Conservation (phyloP, 2,329 filamentous ascomycete species). For the Biscogniauxia sp. region DNA sequence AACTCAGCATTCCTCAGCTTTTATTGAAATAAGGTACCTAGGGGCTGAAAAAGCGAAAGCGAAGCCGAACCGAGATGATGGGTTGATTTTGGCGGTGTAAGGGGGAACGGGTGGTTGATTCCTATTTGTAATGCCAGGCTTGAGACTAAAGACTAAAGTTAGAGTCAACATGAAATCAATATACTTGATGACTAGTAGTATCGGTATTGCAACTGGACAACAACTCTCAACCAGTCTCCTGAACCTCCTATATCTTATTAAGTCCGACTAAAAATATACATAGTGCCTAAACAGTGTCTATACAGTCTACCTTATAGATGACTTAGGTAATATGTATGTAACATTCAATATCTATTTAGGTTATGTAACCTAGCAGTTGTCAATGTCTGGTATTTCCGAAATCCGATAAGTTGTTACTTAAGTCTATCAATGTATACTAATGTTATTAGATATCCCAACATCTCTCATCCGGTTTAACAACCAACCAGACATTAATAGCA, state of each 20-base stretch:
- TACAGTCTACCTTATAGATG: background rate
- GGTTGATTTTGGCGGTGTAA: background rate
- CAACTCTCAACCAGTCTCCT: no score
- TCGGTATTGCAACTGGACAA: no score
- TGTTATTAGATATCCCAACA: background rate
- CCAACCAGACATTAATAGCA: background rate
- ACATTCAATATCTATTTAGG: background rate
- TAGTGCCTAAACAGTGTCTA: background rate
- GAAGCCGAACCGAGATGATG: background rate
- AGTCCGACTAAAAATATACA: background rate
- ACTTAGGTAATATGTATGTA: no score
- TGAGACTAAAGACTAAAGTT: no score
- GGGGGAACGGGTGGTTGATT: no score
- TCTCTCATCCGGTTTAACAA: no score
- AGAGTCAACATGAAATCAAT: no score
- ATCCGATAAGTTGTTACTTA: background rate
- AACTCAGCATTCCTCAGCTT: background rate
- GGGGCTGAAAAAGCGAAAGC: background rate
- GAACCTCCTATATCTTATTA: no score
- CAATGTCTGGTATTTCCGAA: background rate
- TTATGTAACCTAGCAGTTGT: background rate
- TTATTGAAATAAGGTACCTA: background rate
- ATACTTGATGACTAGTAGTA: no score
- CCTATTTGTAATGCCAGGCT: background rate
- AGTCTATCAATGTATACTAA: no score